Evolutionary conservation across 2,329 filamentous ascomycete species (phyloP).

Genomic region (Teratosphaeria destructans): DNA sequence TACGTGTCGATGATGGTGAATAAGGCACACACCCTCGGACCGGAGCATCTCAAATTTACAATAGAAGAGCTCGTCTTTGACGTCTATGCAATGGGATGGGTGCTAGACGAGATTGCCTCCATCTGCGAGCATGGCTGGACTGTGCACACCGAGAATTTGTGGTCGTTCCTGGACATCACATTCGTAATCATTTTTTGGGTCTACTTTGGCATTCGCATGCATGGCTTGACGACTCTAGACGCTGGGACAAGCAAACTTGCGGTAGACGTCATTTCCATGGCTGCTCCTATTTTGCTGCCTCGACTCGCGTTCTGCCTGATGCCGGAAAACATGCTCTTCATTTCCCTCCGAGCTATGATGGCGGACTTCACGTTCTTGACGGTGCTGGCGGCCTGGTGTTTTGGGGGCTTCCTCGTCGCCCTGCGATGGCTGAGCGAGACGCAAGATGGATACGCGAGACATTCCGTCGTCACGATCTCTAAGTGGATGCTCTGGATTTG

Average conservation of each 20-base stretch:
- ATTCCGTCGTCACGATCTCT: slow-evolving; percentile 54
- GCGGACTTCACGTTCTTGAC: slow-evolving; percentile 72
- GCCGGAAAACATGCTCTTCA: slow-evolving; percentile 74
- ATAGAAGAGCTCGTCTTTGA: slow-evolving; percentile 56
- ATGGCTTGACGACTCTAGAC: slow-evolving; percentile 46
- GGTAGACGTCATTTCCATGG: slow-evolving; percentile 68
- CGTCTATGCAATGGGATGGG: slow-evolving; percentile 69
- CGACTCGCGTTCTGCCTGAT: slow-evolving; percentile 73
- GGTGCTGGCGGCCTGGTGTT: slow-evolving; percentile 69
- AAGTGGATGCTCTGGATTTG: slow-evolving; percentile 94
- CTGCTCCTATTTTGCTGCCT: slow-evolving; percentile 65
- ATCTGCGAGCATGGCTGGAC: slow-evolving; percentile 67
- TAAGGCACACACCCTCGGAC: slow-evolving; percentile 43
- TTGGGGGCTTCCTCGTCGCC: slow-evolving; percentile 68
- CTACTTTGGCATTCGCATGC: slow-evolving; percentile 59
- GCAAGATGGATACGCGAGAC: slow-evolving; percentile 25
- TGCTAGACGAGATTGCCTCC: slow-evolving; percentile 65
- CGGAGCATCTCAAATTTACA: slow-evolving; percentile 27
- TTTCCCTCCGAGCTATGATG: slow-evolving; percentile 76
- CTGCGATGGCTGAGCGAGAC: slow-evolving; percentile 68
- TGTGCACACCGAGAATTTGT: slow-evolving; percentile 79
- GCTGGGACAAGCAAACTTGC: slow-evolving; percentile 34
- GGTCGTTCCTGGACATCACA: slow-evolving; percentile 75
- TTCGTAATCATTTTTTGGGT: slow-evolving; percentile 62
- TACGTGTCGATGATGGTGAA: slow-evolving; percentile 65